These are phyloP conservation scores for Oryza meridionalis DNA, from an alignment of 176 grass and related monocot species.

Conservation along the genomic window DNA sequence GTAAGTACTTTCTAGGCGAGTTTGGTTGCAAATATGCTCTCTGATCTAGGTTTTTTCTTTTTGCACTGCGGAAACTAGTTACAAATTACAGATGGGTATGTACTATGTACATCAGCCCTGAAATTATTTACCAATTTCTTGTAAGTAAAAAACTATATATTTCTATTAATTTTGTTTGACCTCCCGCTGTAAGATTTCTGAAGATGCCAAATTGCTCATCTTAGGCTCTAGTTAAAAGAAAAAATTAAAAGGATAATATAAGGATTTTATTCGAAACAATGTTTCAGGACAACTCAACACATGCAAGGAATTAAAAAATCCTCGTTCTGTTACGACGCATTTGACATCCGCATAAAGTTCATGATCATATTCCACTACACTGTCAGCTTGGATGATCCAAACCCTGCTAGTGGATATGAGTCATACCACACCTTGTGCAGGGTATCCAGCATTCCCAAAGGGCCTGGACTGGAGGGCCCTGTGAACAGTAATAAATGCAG, in stretches of 20 bases:
- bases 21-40: neutral
- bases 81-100: neutral
- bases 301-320: neutral
- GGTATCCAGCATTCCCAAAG: conserved; percentile 23
- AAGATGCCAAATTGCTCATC: neutral
- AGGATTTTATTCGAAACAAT: neutral
- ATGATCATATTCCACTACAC: neutral
- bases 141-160: neutral
- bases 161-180: neutral
- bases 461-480: conserved; percentile 8
- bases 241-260: neutral
- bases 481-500: conserved; percentile 29
- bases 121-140: neutral
- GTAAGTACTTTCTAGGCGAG: neutral
- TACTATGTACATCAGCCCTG: neutral
- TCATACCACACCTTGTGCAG: conserved; percentile 14
- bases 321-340: neutral
- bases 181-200: neutral
- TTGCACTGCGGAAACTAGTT: neutral
- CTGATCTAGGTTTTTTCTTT: neutral
- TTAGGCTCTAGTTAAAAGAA: neutral
- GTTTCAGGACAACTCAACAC: neutral
- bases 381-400: conserved; percentile 22
- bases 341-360: neutral
- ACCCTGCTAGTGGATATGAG: conserved; percentile 14